Base-by-base conservation (phyloP, 2,329 filamentous ascomycete genomes). In the Clonostachys sp. region DNA sequence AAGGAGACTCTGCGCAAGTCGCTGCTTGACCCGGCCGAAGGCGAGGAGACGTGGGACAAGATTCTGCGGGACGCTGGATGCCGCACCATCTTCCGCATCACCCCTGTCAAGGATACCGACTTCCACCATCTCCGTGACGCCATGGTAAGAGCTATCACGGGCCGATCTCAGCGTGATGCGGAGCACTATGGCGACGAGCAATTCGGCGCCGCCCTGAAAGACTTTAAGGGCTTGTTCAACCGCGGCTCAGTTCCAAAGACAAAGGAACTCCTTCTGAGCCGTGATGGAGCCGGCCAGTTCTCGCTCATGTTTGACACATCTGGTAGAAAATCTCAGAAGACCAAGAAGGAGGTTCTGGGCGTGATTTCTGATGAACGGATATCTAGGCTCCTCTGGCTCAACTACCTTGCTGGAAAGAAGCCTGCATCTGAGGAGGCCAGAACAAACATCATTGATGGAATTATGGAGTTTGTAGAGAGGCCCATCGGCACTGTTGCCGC, bases 121-220 rank as follows among this genome's bases (percentile, higher is more conserved):
- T 97, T 96, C 67, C 83, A 86, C 54, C 94, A 99, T 65, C 68
- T 99, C 52, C 82, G 92, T 39, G 94, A 99, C 61, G 94, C 89
- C 2, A 95, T 91, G 72, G 89, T 96, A 50, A 81, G 91, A 6
- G 87, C 89, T 18, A 86, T 99, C 53, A 87, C 88, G 46, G 85
- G 81, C 9, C 82, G 87, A 34, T 85, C 86, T 3, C 76, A 84
- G 52, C 73, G 75, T 18, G 73, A 78, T 38, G 71, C 78, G 39
- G 68, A 71, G 34, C 67, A 68, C 2, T 75, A 81, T 62, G 75
- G 80, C 20, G 87, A 92, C 55, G 89, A 94, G 52, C 74, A 72
- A 0, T 97, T 97, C 59, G 88, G 89, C 13, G 64, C 73, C 13
- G 80, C 87, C 1, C 79, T 97, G 70, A 79, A 79, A 53, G 77